Evolutionary conservation across 176 grass and related monocot genomes (phyloP).

Genomic region (Ananas comosus): DNA sequence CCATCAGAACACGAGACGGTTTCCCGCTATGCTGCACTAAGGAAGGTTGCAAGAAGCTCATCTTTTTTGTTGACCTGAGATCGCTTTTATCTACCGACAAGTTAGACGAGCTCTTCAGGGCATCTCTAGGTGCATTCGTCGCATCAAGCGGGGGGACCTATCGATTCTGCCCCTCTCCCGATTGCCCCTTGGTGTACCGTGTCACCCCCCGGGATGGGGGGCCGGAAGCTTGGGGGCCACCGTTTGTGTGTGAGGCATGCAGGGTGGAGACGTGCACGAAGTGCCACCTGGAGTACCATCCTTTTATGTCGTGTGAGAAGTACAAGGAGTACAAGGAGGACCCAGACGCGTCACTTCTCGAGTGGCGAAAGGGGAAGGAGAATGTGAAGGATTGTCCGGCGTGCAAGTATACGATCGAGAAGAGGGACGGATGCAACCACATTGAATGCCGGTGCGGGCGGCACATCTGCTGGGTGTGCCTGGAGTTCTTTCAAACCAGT

Average conservation of each 20-base stretch:
- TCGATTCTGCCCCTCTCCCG: slow-evolving; percentile 64
- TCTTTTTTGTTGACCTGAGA: slow-evolving; percentile 59
- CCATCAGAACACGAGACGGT: slow-evolving; percentile 52
- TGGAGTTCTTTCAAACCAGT: slow-evolving; percentile 51
- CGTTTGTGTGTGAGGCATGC: slow-evolving; percentile 70
- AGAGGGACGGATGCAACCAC: slow-evolving; percentile 81
- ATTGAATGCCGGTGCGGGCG: slow-evolving; percentile 63
- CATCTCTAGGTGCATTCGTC: slow-evolving; percentile 59
- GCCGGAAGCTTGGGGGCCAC: slow-evolving; percentile 10
- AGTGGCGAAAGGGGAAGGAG: slow-evolving; percentile 73
- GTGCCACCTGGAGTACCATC: slow-evolving; percentile 76
- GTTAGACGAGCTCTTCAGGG: slow-evolving; percentile 70
- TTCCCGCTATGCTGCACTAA: slow-evolving; percentile 69
- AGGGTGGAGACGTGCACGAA: slow-evolving; percentile 71
- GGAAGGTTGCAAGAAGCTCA: slow-evolving; percentile 48
- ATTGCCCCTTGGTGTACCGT: slow-evolving; percentile 67
- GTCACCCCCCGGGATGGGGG: slow-evolving; percentile 25
- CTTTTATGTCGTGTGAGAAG: slow-evolving; percentile 60
- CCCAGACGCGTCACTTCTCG: slow-evolving; percentile 46
- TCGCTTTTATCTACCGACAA: slow-evolving; percentile 39
- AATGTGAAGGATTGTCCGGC: slow-evolving; percentile 68
- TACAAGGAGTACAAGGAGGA: slow-evolving; percentile 84
- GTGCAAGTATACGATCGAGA: slow-evolving; percentile 76
- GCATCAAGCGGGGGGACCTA: slow-evolving; percentile 51
- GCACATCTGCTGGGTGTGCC: slow-evolving; percentile 85